phyloP scores from a whole-genome alignment of 1,284 basidiomycete species.

The Paramarasmius palmivorus region DNA sequence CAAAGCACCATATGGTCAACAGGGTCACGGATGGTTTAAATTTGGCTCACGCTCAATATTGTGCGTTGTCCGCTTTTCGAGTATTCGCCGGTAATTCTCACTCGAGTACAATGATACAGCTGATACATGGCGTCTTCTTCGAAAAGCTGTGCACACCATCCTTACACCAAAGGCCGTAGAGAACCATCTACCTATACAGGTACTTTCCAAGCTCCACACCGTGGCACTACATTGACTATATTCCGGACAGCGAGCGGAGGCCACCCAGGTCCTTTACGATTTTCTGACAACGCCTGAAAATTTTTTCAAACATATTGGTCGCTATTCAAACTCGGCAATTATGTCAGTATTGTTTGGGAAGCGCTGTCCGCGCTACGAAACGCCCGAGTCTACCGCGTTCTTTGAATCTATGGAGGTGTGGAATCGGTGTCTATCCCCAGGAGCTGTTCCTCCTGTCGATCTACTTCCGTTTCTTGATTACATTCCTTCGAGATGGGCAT shows the following conservation, averaged over 20 bases:
- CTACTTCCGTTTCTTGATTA: constrained; percentile 27
- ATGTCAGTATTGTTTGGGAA: constrained; percentile 32
- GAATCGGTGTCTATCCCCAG: constrained; percentile 25
- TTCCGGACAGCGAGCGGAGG: constrained; percentile 22
- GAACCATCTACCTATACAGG: constrained; percentile 24
- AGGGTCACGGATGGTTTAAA: constrained; percentile 21
- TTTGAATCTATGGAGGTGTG: constrained; percentile 23
- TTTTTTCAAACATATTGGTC: constrained; percentile 28
- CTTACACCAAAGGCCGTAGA: constrained; percentile 26
- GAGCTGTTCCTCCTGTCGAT: constrained; percentile 29
- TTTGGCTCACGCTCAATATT: constrained; percentile 18
- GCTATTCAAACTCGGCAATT: constrained; percentile 31
- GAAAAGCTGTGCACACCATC: constrained; percentile 29
- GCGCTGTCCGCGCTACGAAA: constrained; percentile 24
- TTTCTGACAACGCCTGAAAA: constrained; percentile 29
- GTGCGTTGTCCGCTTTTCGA: constrained; percentile 15
- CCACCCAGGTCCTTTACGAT: constrained; percentile 34
- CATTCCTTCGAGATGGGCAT: constrained; percentile 28
- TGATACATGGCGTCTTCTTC: constrained; percentile 29
- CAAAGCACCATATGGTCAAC: constrained; percentile 21
- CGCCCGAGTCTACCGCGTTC: constrained; percentile 19
- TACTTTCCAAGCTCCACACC: background rate
- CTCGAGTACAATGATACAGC: constrained; percentile 13
- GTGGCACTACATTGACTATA: no score
- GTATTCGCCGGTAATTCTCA: background rate